A percentile compares a stretch with the other conserved stretches of the same genome.
phyloP scores from a whole-genome alignment of 2,329 filamentous ascomycete species.

The Ophiostoma angusticollis region DNA sequence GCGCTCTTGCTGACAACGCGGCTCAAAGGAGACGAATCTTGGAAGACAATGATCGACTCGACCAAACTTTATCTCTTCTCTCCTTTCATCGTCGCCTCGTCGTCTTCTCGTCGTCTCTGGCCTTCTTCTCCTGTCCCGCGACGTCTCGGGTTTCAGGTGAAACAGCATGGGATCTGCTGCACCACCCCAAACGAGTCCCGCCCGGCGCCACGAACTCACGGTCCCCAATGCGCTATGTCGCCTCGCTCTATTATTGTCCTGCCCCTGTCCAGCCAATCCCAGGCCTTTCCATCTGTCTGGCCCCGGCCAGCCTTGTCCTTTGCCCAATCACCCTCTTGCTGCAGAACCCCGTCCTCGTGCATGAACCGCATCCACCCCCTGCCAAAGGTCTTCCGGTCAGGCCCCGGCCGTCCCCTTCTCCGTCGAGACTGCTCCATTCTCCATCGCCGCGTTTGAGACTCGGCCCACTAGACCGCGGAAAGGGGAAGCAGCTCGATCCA shows the following conservation, averaged over 20 bases:
- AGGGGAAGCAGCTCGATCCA: not conserved
- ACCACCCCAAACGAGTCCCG: constrained; percentile 11
- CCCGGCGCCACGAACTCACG: too few species aligned
- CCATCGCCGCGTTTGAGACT: constrained; percentile 21
- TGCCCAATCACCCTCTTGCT: constrained; percentile 19
- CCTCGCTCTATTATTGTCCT: too few species aligned
- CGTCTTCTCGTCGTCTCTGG: not conserved
- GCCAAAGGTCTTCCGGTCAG: constrained; percentile 17
- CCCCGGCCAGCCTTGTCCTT: constrained; percentile 23
- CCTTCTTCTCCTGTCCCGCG: constrained; percentile 6
- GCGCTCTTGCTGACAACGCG: too few species aligned
- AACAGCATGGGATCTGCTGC: constrained; percentile 24
- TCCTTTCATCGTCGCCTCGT: not conserved
- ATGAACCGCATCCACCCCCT: constrained; percentile 18
- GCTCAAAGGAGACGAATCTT: too few species aligned
- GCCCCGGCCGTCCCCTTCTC: constrained; percentile 11
- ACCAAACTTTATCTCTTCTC: not conserved
- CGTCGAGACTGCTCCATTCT: too few species aligned
- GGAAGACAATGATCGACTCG: constrained; percentile 2
- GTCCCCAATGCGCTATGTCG: too few species aligned
- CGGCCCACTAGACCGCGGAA: constrained; percentile 7
- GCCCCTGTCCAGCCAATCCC: constrained; percentile 1
- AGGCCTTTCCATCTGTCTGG: constrained; percentile 9
- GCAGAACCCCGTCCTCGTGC: constrained; percentile 12
- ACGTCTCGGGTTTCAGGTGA: constrained; percentile 35